Percentiles rank a stretch among this genome's conserved stretches.
phyloP scores from a whole-genome alignment of 139 green algal species.

The Tetradesmus lagerheimii region DNA sequence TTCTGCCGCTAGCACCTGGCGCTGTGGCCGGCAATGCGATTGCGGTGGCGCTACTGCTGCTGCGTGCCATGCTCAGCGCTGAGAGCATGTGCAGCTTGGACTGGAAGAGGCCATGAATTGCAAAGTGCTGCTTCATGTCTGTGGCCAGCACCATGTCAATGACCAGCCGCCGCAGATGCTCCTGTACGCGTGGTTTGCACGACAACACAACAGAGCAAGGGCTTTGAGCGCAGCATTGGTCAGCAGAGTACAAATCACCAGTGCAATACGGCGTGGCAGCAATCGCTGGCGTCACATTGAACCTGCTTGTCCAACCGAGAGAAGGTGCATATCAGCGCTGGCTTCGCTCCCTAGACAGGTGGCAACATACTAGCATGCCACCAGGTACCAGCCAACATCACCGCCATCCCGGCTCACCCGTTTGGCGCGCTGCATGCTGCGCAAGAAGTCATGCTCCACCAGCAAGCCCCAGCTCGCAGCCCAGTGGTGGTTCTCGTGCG shows the following conservation, averaged over 20 bases:
- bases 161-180: conserved; percentile 59
- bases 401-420: conserved; percentile 26
- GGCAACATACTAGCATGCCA: no score
- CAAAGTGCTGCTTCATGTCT: conserved; percentile 85
- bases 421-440: conserved; percentile 50
- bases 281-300: no score
- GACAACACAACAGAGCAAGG: no score
- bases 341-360: no score
- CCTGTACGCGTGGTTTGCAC: neutral
- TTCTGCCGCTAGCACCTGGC: neutral
- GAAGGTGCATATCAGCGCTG: no score
- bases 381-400: neutral
- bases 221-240: neutral
- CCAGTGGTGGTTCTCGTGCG: conserved; percentile 78
- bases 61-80: conserved; percentile 24
- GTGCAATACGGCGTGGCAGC: no score
- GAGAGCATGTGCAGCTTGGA: conserved; percentile 57
- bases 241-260: neutral
- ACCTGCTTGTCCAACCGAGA: no score
- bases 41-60: neutral
- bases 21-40: neutral
- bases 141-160: conserved; percentile 79
- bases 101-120: conserved; percentile 75
- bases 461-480: conserved; percentile 65
- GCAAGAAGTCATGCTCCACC: conserved; percentile 70